Evolutionary conservation across 2,329 filamentous ascomycete species (phyloP).

Genomic region (Canariomyces notabilis): DNA sequence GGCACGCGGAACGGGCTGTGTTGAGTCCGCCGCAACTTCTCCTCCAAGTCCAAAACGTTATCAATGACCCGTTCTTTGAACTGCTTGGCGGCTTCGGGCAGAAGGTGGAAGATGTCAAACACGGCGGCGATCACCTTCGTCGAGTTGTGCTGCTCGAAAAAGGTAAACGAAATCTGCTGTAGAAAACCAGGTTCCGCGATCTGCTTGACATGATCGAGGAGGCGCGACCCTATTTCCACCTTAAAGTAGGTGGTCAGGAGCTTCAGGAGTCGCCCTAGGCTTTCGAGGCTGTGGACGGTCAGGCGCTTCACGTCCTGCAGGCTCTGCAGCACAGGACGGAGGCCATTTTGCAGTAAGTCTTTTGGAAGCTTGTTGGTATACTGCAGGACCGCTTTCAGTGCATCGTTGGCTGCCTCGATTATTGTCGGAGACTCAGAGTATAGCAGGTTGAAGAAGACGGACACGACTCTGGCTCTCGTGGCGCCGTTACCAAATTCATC

Average conservation of each 20-base stretch:
- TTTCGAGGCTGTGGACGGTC: slow-evolving; percentile 83
- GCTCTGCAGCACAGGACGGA: slow-evolving; percentile 93
- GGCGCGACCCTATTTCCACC: slow-evolving; percentile 86
- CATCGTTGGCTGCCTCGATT: slow-evolving; percentile 88
- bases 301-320: slow-evolving; percentile 89
- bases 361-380: slow-evolving; percentile 91
- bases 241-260: slow-evolving; percentile 98
- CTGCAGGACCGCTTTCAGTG: slow-evolving; percentile 78
- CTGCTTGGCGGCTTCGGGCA: slow-evolving; percentile 80
- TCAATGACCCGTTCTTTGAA: slow-evolving; percentile 91
- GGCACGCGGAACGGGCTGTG: slow-evolving; percentile 88
- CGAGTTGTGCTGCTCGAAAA: slow-evolving; percentile 85
- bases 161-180: slow-evolving; percentile 88
- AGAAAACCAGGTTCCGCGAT: slow-evolving; percentile 76
- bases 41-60: slow-evolving; percentile 83
- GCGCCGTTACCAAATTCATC: slow-evolving; percentile 80
- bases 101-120: slow-evolving; percentile 94
- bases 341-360: slow-evolving; percentile 86
- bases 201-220: slow-evolving; percentile 90
- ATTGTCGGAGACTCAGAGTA: slow-evolving; percentile 91
- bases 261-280: slow-evolving; percentile 81
- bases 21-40: slow-evolving; percentile 76
- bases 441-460: slow-evolving; percentile 95
- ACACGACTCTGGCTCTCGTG: slow-evolving; percentile 69
- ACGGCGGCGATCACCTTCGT: slow-evolving; percentile 96